Evolutionary conservation across 2,329 filamentous ascomycete species (phyloP), one percentile per base, ranked within the genome.

Genomic region (Neurospora sp.): DNA sequence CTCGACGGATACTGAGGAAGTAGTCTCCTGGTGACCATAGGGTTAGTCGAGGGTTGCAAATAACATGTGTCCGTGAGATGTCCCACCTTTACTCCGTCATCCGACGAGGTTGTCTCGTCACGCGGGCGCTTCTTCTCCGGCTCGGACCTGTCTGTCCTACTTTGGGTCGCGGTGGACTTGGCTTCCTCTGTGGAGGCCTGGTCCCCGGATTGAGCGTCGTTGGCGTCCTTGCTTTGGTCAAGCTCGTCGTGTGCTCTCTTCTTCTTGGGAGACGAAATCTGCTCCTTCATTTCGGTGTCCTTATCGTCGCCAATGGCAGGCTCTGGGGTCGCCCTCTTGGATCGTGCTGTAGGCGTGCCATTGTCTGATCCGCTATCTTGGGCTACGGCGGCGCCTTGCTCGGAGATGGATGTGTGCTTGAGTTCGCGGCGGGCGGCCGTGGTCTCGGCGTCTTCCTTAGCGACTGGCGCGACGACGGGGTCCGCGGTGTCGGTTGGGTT

Each of bases 51-150:
- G 23, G 1, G 52, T 17, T 15, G 2, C 23, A 17, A 36, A 28
- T 17, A 36, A 4, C 40, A 75, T 76, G 69, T 77, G 77, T 17
- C 6, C 1, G 12, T 5, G 3, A 10, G 5, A 10, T 17, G 15
- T 28, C 52, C 52, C 52, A 62, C 52, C 52, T 62, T 62, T 2
- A 10, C 52, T 62, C 15, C 52, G 8, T 62, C 52, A 8, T 62
- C 52, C 15, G 52, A 62, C 52, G 28, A 1, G 12, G 15, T 1
- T 36, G 72, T 76, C 68, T 85, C 82, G 71, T 90, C 88, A 68
- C 88, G 83, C 70, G 84, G 82, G 67, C 88, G 84, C 79, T 90
- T 90, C 81, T 90, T 90, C 79, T 90, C 87, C 19, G 88, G 88
- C 75, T 88, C 88, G 65, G 83, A 83, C 74, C 86, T 82, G 73